Base-by-base conservation (phyloP, 148 eudicot species). In the Polygonum aviculare region DNA sequence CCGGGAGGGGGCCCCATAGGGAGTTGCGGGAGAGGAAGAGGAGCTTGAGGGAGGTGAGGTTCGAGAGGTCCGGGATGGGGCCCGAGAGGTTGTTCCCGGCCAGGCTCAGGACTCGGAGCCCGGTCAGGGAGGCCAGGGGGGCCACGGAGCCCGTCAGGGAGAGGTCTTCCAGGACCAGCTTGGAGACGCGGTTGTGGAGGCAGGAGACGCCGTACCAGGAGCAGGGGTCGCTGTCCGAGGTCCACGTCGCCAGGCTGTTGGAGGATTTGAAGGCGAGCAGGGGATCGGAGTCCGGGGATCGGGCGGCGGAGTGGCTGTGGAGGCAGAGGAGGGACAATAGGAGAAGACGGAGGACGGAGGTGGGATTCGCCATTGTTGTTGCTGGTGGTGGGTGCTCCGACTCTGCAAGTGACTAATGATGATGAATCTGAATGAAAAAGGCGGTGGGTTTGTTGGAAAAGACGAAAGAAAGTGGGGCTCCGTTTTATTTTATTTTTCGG, bases 61-160 rank as follows among this genome's bases (percentile, higher is more conserved):
- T 77, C 7, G 94, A 91, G 60, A 87, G 79, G 72, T 83, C 81
- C 12, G 96, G 97, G 35, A 93, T 18, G 0, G 72, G 80, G 26
- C 93, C 94, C 11, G 88, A 75, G 78, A 93, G 72, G 67, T 10
- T 21, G 83, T 94, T 94, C 18, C 69, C 84, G 8, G 79, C 74
- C n/a, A 94, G 89, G 62, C 87, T 82, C 77, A 94, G 88, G 47
- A 90, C 84, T 8, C 93, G 90, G 82, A 94, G 97, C 6, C 77
- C 76, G 44, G 87, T 60, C 31, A 91, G 85, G 12, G 84, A 77
- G 38, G 81, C 63, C 36, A 91, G 82, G 3, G 86, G 12, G 3
- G 73, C 75, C 76, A 86, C 71, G 0, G 78, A 12, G 40, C 90
- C 92, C 2, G n/a, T 5, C 31, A 91, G 86, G 81, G 77, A 38